These are phyloP conservation scores for Penicillium atrosanguineum DNA, from an alignment of 495 filamentous ascomycete species.

Conservation along the genomic window DNA sequence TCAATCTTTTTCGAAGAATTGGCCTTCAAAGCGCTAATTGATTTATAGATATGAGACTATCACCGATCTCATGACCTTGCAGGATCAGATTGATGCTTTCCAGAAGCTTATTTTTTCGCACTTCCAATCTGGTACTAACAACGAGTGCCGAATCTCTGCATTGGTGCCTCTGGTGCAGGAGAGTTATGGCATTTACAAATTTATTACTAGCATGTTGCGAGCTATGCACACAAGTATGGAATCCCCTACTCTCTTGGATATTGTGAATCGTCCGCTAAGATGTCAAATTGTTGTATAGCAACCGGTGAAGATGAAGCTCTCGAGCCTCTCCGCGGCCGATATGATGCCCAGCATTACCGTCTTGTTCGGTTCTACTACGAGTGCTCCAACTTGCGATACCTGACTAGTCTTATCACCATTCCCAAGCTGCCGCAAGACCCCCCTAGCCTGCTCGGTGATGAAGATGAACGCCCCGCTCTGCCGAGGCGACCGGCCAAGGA, in stretches of 20 bases:
- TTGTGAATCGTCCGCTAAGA: conserved; percentile 6
- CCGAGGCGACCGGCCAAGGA: conserved; percentile 75
- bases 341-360: conserved; percentile 93
- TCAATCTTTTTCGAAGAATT: background rate
- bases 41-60: conserved; percentile 82
- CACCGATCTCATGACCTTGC: conserved; percentile 89
- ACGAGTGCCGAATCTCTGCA: conserved; percentile 93
- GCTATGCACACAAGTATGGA: conserved; percentile 93
- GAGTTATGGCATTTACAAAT: conserved; percentile 98
- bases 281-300: conserved; percentile 43
- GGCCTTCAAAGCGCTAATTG: conserved; percentile 15
- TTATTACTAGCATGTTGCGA: conserved; percentile 89
- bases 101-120: conserved; percentile 98
- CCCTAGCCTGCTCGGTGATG: conserved; percentile 80
- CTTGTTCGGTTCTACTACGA: conserved; percentile 98
- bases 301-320: conserved; percentile 96
- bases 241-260: background rate
- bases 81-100: conserved; percentile 97
- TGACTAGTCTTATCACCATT: conserved; percentile 93
- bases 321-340: conserved; percentile 79
- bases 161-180: conserved; percentile 92
- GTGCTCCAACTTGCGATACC: conserved; percentile 93
- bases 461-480: conserved; percentile 77
- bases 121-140: conserved; percentile 85
- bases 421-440: conserved; percentile 94